A percentile compares a stretch with the other conserved stretches of the same genome.
Evolutionary conservation across 805 yeast species (phyloP).

Genomic region (Ascoidea tarda): DNA sequence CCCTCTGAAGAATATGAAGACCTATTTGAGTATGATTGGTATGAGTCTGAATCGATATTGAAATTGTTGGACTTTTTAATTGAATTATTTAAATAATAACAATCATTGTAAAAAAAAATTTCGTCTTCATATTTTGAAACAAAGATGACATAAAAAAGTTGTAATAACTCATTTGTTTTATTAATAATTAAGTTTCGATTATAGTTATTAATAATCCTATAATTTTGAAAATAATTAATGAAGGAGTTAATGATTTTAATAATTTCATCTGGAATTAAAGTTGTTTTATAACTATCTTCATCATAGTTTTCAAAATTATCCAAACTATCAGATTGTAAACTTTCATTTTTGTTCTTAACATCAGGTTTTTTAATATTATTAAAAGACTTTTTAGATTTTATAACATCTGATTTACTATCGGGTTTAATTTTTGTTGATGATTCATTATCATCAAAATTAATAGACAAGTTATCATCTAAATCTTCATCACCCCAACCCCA

Average conservation of each 20-base stretch:
- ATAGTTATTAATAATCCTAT: not conserved
- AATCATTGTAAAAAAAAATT: constrained; percentile 10
- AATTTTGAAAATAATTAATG: constrained; percentile 1
- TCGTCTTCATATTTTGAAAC: constrained; percentile 7
- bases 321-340: too few relatives aligned
- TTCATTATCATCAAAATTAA: not conserved
- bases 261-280: constrained; percentile 6
- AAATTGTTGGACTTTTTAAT: constrained; percentile 3
- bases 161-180: constrained; percentile 5
- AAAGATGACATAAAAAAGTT: constrained; percentile 1
- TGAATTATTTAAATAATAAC: constrained; percentile 6
- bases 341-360: too few relatives aligned
- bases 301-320: not conserved
- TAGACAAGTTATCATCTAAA: not conserved
- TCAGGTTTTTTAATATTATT: not conserved
- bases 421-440: not conserved
- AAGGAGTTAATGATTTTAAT: constrained; percentile 2
- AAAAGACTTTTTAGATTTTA: constrained; percentile 3
- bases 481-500: constrained; percentile 11
- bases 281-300: not conserved
- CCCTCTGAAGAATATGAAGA: not conserved
- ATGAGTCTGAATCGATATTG: constrained; percentile 1
- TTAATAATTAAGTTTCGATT: constrained; percentile 1
- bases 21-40: not conserved
- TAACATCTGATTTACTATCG: not conserved